A percentile compares a stretch with the other conserved stretches of the same genome.
Evolutionary conservation across 1,284 basidiomycete genomes (phyloP).

Genomic region (Pholiota adiposa): DNA sequence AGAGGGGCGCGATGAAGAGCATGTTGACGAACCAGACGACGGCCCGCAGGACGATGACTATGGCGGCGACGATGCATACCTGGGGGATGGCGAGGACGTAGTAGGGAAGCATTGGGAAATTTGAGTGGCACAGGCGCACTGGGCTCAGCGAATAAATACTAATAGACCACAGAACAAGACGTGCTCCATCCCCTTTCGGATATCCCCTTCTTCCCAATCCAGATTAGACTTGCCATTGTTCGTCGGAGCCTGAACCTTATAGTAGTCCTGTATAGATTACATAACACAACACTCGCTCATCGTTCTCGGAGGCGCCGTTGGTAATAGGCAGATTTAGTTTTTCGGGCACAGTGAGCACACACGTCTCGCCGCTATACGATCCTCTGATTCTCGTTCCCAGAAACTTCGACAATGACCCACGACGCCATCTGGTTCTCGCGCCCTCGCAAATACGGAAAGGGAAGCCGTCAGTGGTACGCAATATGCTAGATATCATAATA

Average conservation of each 20-base stretch:
- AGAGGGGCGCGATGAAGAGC: constrained; percentile 45
- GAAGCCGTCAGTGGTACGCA: constrained; percentile 88
- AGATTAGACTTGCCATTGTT: constrained; percentile 2
- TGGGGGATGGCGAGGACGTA: constrained; percentile 25
- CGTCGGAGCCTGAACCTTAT: constrained; percentile 36
- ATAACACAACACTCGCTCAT: constrained; percentile 29
- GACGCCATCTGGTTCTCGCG: constrained; percentile 92
- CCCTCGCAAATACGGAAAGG: constrained; percentile 95
- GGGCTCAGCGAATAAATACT: too few relatives aligned
- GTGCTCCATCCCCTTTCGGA: constrained; percentile 20
- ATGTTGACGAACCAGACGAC: constrained; percentile 45
- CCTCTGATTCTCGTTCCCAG: constrained; percentile 4
- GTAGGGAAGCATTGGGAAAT: constrained; percentile 5
- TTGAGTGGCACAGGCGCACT: background rate
- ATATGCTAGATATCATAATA: background rate
- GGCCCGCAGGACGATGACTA: constrained; percentile 38
- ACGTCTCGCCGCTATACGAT: constrained; percentile 3
- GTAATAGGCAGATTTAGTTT: constrained; percentile 26
- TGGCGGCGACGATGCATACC: constrained; percentile 31
- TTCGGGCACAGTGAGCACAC: constrained; percentile 29
- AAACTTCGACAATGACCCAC: constrained; percentile 72
- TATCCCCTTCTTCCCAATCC: constrained; percentile 25
- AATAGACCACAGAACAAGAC: constrained; percentile 12
- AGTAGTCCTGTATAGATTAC: constrained; percentile 42
- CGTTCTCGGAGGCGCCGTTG: constrained; percentile 18